Conservation (phyloP, 2,329 filamentous ascomycete species). For the Hysterium pulicare region DNA sequence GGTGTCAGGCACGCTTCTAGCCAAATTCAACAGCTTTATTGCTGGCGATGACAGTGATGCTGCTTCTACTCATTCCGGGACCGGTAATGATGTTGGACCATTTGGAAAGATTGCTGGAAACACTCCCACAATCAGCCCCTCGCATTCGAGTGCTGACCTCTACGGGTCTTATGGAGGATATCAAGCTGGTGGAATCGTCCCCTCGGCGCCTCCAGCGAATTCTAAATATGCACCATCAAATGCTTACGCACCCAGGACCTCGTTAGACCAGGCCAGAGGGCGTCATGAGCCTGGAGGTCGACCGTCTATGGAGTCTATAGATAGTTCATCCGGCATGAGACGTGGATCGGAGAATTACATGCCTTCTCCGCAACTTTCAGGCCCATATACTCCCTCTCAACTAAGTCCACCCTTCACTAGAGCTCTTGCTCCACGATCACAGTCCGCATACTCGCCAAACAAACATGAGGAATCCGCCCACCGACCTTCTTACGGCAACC, state of each 20-base stretch:
- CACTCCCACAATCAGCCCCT: slow-evolving; percentile 49
- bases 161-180: slow-evolving; percentile 67
- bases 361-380: slow-evolving; percentile 23
- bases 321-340: slow-evolving; percentile 19
- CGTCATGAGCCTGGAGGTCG: slow-evolving; percentile 46
- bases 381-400: slow-evolving; percentile 28
- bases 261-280: slow-evolving; percentile 50
- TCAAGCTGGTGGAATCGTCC: slow-evolving; percentile 26
- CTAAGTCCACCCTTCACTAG: slow-evolving; percentile 26
- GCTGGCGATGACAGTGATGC: slow-evolving; percentile 80
- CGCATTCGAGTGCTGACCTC: slow-evolving; percentile 67
- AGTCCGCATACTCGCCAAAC: slow-evolving; percentile 29
- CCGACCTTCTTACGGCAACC: slow-evolving; percentile 23
- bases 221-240: slow-evolving; percentile 39
- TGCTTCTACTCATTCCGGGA: slow-evolving; percentile 55
- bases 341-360: slow-evolving; percentile 30
- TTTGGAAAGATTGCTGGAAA: slow-evolving; percentile 79
- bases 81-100: slow-evolving; percentile 62
- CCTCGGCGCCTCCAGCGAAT: slow-evolving; percentile 23
- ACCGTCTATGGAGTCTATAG: slow-evolving; percentile 36
- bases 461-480: slow-evolving; percentile 22
- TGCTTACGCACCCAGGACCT: slow-evolving; percentile 46
- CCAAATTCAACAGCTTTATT: slow-evolving; percentile 94
- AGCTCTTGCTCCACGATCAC: slow-evolving; percentile 21
- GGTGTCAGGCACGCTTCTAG: slow-evolving; percentile 86